These are phyloP conservation scores for Colletotrichum cereale DNA, from an alignment of 2,329 filamentous ascomycete genomes.

Conservation along the genomic window DNA sequence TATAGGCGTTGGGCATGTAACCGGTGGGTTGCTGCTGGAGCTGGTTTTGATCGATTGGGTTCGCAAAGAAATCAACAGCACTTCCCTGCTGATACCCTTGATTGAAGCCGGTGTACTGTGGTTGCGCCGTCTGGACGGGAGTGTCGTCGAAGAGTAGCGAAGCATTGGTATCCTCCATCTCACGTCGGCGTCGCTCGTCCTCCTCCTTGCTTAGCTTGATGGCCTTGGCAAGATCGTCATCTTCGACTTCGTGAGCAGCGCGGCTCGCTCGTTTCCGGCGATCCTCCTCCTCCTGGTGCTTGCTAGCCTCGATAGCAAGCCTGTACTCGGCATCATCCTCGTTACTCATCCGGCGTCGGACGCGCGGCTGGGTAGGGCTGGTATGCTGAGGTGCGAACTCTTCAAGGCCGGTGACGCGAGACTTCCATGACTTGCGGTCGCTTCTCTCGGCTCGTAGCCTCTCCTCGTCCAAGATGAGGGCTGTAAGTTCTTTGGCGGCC, in stretches of 20 bases:
- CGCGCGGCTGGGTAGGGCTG: slow-evolving; percentile 51
- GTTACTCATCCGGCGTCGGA: slow-evolving; percentile 62
- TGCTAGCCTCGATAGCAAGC: slow-evolving; percentile 94
- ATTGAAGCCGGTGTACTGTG: slow-evolving; percentile 90
- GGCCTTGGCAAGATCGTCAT: slow-evolving; percentile 93
- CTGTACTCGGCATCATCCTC: slow-evolving; percentile 92
- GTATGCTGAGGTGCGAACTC: slow-evolving; percentile 72
- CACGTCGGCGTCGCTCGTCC: slow-evolving; percentile 87
- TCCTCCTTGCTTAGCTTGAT: slow-evolving; percentile 96
- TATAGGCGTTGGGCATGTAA: slow-evolving; percentile 70
- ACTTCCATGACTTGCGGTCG: slow-evolving; percentile 96
- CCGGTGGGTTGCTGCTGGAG: slow-evolving; percentile 85
- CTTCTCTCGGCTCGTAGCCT: slow-evolving; percentile 89
- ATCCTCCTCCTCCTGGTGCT: slow-evolving; percentile 94
- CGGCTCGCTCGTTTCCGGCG: slow-evolving; percentile 77
- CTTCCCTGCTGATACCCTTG: slow-evolving; percentile 98
- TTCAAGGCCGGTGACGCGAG: slow-evolving; percentile 91
- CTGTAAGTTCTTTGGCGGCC: slow-evolving; percentile 94
- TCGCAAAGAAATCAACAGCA: slow-evolving; percentile 97
- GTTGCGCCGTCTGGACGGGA: slow-evolving; percentile 64
- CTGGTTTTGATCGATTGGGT: slow-evolving; percentile 85
- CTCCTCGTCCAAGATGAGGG: slow-evolving; percentile 93
- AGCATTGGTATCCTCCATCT: slow-evolving; percentile 88
- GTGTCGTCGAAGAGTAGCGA: slow-evolving; percentile 90
- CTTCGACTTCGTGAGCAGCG: slow-evolving; percentile 66